Percentiles rank a stretch among this genome's conserved stretches.
These are phyloP conservation scores for Filobasidium floriforme DNA, from an alignment of 768 basidiomycete species.

Conservation along the genomic window DNA sequence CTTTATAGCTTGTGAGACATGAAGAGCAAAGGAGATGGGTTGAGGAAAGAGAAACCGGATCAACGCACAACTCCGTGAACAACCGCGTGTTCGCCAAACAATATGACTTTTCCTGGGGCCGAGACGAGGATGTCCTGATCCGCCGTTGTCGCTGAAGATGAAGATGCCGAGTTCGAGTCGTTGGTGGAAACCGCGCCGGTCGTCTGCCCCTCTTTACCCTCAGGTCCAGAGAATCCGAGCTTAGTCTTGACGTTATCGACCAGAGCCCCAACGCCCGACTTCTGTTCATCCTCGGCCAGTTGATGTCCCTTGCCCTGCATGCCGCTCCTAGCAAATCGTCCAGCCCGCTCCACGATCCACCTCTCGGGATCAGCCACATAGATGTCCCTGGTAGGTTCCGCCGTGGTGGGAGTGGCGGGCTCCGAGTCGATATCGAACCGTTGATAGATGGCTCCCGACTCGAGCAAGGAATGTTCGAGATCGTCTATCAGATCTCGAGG, in stretches of 20 bases:
- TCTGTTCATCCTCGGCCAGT: background rate
- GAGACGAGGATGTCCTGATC: conserved; percentile 58
- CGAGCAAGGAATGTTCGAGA: conserved; percentile 81
- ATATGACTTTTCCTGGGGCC: conserved; percentile 93
- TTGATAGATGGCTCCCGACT: conserved; percentile 69
- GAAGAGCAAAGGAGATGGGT: background rate
- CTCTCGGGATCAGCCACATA: conserved; percentile 20
- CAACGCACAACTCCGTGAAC: conserved; percentile 85
- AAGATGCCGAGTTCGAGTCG: background rate
- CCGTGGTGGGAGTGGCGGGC: conserved; percentile 25
- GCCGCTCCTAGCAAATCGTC: conserved; percentile 32
- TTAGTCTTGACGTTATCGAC: conserved; percentile 6
- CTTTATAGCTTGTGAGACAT: background rate
- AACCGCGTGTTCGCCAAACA: conserved; percentile 98
- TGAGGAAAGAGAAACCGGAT: background rate
- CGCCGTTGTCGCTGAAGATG: background rate
- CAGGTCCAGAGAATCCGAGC: conserved; percentile 2
- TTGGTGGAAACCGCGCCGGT: background rate
- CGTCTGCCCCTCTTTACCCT: background rate
- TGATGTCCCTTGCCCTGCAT: conserved; percentile 1
- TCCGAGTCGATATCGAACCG: conserved; percentile 20
- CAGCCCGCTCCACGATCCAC: conserved; percentile 42
- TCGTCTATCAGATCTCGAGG: conserved; percentile 86
- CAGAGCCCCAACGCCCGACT: background rate
- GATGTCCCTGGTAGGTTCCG: conserved; percentile 10